These are phyloP conservation scores for Beauveria australis DNA, from an alignment of 2,329 filamentous ascomycete species.

Conservation along the genomic window DNA sequence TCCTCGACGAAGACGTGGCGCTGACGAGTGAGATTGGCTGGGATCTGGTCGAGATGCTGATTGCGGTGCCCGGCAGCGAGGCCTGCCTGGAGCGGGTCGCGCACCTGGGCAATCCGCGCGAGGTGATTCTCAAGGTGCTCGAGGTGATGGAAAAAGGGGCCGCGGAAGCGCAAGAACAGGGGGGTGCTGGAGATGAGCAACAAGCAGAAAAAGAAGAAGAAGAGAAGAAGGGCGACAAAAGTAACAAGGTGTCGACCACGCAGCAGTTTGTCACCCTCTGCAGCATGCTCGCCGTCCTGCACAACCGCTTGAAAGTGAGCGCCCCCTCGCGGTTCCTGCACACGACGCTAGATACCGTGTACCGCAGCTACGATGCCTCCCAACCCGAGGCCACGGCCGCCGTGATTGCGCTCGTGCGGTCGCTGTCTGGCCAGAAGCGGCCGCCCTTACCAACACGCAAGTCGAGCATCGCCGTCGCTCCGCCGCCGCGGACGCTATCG, in stretches of 20 bases:
- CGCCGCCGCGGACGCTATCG: conserved; percentile 48
- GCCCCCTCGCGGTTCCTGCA: conserved; percentile 72
- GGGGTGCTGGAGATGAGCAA: too few relatives aligned
- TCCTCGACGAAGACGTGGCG: conserved; percentile 60
- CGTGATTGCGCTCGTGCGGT: conserved; percentile 62
- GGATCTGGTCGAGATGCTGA: conserved; percentile 71
- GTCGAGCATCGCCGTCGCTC: conserved; percentile 49
- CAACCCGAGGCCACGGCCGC: conserved; percentile 61
- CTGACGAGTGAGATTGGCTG: conserved; percentile 73
- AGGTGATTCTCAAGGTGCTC: conserved; percentile 73
- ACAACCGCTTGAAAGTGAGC: conserved; percentile 67
- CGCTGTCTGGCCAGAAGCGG: conserved; percentile 57
- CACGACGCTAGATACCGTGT: conserved; percentile 64
- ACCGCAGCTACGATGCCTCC: conserved; percentile 54
- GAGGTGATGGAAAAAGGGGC: conserved; percentile 56
- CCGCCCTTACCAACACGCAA: conserved; percentile 53
- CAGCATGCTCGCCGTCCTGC: conserved; percentile 63
- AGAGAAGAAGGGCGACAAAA: conserved; percentile 18
- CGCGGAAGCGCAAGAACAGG: conserved; percentile 19
- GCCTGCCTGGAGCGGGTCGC: conserved; percentile 67
- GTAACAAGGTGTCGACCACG: conserved; percentile 24
- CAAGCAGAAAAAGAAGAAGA: neutral
- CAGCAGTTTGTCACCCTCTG: conserved; percentile 61
- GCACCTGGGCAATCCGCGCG: conserved; percentile 68
- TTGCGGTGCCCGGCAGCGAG: conserved; percentile 60